A percentile compares a stretch with the other conserved stretches of the same genome.
These are phyloP conservation scores for Hypoxylon sp. DNA, from an alignment of 2,329 filamentous ascomycete genomes.

Conservation along the genomic window DNA sequence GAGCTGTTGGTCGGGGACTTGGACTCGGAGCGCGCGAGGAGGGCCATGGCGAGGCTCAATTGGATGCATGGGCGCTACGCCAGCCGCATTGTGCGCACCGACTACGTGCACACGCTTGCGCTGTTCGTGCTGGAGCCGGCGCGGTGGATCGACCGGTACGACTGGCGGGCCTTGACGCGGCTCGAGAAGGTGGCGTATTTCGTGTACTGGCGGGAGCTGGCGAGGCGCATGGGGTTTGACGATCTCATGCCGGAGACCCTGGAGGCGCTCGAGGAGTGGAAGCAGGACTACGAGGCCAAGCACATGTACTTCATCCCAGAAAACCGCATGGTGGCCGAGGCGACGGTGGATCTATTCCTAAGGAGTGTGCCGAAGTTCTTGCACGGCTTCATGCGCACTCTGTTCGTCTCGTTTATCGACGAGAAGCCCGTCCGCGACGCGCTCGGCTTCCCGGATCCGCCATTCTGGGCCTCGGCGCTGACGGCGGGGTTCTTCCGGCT, in stretches of 20 bases:
- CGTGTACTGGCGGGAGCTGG: conserved; percentile 49
- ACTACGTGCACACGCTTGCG: conserved; percentile 49
- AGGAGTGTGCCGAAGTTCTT: conserved; percentile 38
- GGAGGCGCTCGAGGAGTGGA: conserved; percentile 46
- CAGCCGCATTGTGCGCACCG: conserved; percentile 35
- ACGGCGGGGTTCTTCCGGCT: conserved; percentile 35
- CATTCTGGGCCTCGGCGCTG: conserved; percentile 39
- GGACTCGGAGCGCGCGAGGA: conserved; percentile 42
- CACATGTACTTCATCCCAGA: conserved; percentile 47
- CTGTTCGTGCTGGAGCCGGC: conserved; percentile 50
- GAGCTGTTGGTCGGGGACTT: conserved; percentile 45
- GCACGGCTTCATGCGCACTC: conserved; percentile 34
- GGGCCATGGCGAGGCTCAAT: conserved; percentile 44
- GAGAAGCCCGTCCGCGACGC: conserved; percentile 45
- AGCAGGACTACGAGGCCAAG: conserved; percentile 41
- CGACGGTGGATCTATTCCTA: conserved; percentile 46
- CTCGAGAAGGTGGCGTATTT: conserved; percentile 47
- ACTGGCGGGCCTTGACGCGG: conserved; percentile 46
- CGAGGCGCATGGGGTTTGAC: conserved; percentile 48
- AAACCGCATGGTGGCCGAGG: conserved; percentile 46
- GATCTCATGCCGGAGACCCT: conserved; percentile 45
- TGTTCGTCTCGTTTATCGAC: conserved; percentile 46
- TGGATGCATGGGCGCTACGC: conserved; percentile 48
- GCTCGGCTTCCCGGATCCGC: conserved; percentile 46
- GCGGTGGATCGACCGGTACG: conserved; percentile 48